Evolutionary conservation across 805 yeast genomes (phyloP).

Genomic region (Cyberlindnera veronae): DNA sequence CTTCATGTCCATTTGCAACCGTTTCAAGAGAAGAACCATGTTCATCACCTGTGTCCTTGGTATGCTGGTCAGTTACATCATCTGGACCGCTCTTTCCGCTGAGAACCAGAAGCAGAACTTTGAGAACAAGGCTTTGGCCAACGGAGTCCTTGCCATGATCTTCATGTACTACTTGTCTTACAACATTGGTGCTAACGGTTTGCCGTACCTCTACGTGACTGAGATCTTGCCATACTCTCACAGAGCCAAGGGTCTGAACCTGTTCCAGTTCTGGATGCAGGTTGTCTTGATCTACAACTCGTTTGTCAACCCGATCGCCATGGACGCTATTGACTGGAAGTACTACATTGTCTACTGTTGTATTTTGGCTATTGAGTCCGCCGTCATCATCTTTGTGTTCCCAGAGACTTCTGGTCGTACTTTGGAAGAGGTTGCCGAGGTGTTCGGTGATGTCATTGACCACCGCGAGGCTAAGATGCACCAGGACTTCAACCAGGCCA

Average conservation of each 20-base stretch:
- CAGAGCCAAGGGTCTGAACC: slow-evolving; percentile 27
- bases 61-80: slow-evolving; percentile 35
- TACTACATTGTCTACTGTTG: slow-evolving; percentile 35
- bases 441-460: slow-evolving; percentile 28
- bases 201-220: slow-evolving; percentile 43
- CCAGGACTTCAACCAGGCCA: slow-evolving; percentile 1
- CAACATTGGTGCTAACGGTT: slow-evolving; percentile 41
- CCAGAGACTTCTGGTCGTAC: slow-evolving; percentile 38
- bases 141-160: slow-evolving; percentile 49
- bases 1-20: slow-evolving; percentile 23
- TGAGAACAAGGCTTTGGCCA: slow-evolving; percentile 35
- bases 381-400: slow-evolving; percentile 29
- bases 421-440: slow-evolving; percentile 37
- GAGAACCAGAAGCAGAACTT: slow-evolving; percentile 37
- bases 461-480: slow-evolving; percentile 3
- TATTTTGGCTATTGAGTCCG: slow-evolving; percentile 28
- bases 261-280: slow-evolving; percentile 17
- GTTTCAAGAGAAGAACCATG: slow-evolving; percentile 35
- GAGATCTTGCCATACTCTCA: slow-evolving; percentile 35
- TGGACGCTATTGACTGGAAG: slow-evolving; percentile 36
- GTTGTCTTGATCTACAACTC: slow-evolving; percentile 29
- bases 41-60: slow-evolving; percentile 33
- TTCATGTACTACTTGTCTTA: slow-evolving; percentile 41
- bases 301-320: slow-evolving; percentile 36
- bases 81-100: slow-evolving; percentile 46